A percentile compares a stretch with the other conserved stretches of the same genome.
Conservation (phyloP, 768 basidiomycete genomes). For the Crassisporium funariophilum region DNA sequence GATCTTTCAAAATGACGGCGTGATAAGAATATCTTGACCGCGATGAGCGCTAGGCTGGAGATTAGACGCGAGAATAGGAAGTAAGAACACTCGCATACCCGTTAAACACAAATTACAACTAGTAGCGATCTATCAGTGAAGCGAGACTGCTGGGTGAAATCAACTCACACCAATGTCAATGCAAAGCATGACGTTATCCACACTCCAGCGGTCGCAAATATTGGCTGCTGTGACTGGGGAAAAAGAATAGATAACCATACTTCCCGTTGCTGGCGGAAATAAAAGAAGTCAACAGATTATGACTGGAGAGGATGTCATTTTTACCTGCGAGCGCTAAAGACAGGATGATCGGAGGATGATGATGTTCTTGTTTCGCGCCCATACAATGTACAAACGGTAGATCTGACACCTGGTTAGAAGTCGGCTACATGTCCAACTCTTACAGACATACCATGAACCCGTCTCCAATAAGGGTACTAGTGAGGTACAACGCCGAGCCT, state of each 20-base stretch:
- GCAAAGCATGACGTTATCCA: conserved; percentile 23
- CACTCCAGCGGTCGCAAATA: conserved; percentile 22
- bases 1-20: conserved; percentile 1
- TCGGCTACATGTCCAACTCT: too few relatives aligned
- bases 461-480: conserved; percentile 13
- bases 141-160: neutral
- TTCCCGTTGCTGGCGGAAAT: conserved; percentile 14
- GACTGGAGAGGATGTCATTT: neutral
- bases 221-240: conserved; percentile 18
- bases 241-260: conserved; percentile 20
- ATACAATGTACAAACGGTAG: conserved; percentile 14
- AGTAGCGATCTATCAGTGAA: neutral
- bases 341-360: conserved; percentile 10
- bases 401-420: conserved; percentile 6
- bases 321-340: conserved; percentile 12
- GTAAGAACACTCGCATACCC: conserved; percentile 4
- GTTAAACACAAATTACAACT: conserved; percentile 25
- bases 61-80: neutral
- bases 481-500: conserved; percentile 7
- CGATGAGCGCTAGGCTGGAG: conserved; percentile 17
- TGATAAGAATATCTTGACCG: conserved; percentile 18
- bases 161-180: conserved; percentile 21
- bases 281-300: neutral
- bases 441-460: conserved; percentile 17
- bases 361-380: conserved; percentile 6